Evolutionary conservation across 768 basidiomycete species (phyloP), one percentile per base, ranked within the genome.

Genomic region (Tulasnella sp.): DNA sequence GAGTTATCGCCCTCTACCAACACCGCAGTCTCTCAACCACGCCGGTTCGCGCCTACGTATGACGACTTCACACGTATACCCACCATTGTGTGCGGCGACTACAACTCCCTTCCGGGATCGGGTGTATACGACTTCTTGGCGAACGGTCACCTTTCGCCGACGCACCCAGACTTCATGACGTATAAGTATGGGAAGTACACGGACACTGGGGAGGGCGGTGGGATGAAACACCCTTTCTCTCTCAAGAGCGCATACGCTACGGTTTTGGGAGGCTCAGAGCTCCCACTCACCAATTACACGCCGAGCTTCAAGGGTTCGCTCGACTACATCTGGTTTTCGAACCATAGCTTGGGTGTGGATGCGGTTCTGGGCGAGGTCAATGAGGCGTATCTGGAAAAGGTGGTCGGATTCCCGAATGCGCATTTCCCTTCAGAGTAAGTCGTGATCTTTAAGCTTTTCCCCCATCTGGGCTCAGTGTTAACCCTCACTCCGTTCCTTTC

Each of bases 371-470:
- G 88, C 13, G 90, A 87, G 70, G 84, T 97, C 61, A 93, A 97
- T 69, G 78, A 76, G 66, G 69, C 69, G 24, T 99, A 99, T 75
- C 70, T 97, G 69, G 83, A 86, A 64, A 90, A 90, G 74, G 82
- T 82, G 17, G 95, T 97, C 47, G 96, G 96, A 38, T 98, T 98
- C 78, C 96, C 96, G 27, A 94, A 97, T 71, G 81, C 84, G 1
- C 91, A 97, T 69, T 96, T 93, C 78, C 92, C 95, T 23, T 94
- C 92, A 61, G 94, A 97, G 93, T 97, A 72, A 69, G 91, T 84
- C 15, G n/a, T n/a, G n/a, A n/a, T n/a, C n/a, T n/a, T n/a, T n/a
- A n/a, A n/a, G n/a, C n/a, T 61, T 58, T 63, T 63, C 26, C 24
- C 29, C 8, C 4, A 19, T 23, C 17, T n/a, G 11, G n/a, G n/a